phyloP scores from a whole-genome alignment of 495 filamentous ascomycete genomes.

The Parmelia sp. region DNA sequence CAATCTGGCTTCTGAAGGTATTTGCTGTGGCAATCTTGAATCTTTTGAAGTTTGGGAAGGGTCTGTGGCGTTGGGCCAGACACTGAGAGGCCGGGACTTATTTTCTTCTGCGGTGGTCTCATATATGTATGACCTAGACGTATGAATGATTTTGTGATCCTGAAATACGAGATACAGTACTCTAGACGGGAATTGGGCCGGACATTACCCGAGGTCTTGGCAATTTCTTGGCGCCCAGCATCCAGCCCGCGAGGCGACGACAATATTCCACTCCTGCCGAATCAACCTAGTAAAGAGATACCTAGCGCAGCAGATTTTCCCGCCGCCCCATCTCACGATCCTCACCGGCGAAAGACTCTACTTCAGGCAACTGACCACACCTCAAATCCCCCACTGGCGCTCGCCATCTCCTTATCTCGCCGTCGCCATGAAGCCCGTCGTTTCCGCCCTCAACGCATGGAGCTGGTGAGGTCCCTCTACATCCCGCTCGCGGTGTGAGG shows the following conservation, averaged over 20 bases:
- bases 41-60: too few species aligned
- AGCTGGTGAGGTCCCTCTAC: constrained; percentile 57
- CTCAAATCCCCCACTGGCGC: not conserved
- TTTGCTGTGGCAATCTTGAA: too few species aligned
- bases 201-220: too few species aligned
- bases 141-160: too few species aligned
- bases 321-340: not conserved
- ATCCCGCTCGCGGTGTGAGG: not conserved
- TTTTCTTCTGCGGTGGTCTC: too few species aligned
- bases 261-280: not conserved
- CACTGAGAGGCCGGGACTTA: too few species aligned
- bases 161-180: too few species aligned
- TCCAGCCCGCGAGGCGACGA: not conserved
- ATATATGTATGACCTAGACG: too few species aligned
- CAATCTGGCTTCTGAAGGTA: too few species aligned
- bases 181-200: too few species aligned
- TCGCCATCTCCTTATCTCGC: constrained; percentile 8
- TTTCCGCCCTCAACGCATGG: constrained; percentile 87
- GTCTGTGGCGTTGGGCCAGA: too few species aligned
- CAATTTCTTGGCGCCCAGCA: not conserved
- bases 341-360: not conserved
- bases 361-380: not conserved
- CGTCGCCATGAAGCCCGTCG: constrained; percentile 81
- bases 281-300: not conserved
- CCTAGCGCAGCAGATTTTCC: not conserved